phyloP scores from a whole-genome alignment of 1,139 yeast species.

The Nadsonia starkeyi-henricii region DNA sequence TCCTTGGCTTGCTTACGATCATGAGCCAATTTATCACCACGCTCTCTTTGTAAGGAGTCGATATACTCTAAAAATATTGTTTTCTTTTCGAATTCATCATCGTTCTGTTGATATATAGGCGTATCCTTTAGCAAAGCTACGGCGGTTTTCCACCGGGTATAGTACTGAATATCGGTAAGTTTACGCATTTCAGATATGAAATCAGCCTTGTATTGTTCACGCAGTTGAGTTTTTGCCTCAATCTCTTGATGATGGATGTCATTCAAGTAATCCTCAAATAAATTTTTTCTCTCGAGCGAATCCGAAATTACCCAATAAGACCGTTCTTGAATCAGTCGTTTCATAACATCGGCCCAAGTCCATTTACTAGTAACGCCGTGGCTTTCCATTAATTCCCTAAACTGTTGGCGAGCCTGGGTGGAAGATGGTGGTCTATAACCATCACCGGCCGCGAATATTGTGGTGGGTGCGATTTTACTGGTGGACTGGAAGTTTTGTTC shows the following conservation, averaged over 20 bases:
- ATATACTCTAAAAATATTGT: constrained; percentile 40
- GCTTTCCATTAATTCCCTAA: constrained; percentile 38
- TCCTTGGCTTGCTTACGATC: constrained; percentile 12
- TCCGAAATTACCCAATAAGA: constrained; percentile 59
- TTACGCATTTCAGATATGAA: constrained; percentile 37
- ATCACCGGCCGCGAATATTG: too few relatives aligned
- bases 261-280: constrained; percentile 52
- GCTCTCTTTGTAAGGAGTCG: constrained; percentile 27
- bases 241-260: constrained; percentile 32
- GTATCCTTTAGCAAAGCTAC: constrained; percentile 43
- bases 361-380: constrained; percentile 54
- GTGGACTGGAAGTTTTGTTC: constrained; percentile 2
- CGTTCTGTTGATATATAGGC: constrained; percentile 36
- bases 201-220: constrained; percentile 41
- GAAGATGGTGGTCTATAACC: background rate
- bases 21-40: constrained; percentile 21
- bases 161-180: constrained; percentile 33
- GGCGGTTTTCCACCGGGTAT: constrained; percentile 55
- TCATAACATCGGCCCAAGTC: constrained; percentile 60
- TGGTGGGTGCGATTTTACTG: background rate
- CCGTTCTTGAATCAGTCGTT: constrained; percentile 42
- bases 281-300: constrained; percentile 42
- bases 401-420: constrained; percentile 27
- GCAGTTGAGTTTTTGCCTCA: constrained; percentile 36
- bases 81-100: constrained; percentile 13